Evolutionary conservation across 352 stramenopile species (phyloP), one percentile per base, ranked within the genome.

Genomic region (Globisporangium parvum): DNA sequence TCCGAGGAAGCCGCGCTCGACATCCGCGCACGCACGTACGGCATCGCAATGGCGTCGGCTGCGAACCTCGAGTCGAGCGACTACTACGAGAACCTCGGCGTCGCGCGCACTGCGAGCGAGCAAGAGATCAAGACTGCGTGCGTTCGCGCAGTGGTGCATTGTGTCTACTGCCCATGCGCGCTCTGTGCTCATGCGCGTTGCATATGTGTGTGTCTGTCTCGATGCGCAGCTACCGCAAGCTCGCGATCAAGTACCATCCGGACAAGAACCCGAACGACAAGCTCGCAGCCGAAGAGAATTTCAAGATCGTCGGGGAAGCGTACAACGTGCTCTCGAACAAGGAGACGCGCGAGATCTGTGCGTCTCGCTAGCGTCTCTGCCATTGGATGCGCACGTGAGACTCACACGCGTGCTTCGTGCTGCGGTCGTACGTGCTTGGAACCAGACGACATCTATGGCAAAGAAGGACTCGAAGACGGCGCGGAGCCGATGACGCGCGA

Each of bases 281-380:
- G 63, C 59, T 88, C 48, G 65, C 85, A 41, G 86, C 91, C 21
- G 88, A 95, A 60, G 78, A 92, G 49, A 96, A 96, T 69, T 98
- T 98, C 63, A 97, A 97, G 69, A 85, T 97, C 59, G 89, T 98
- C 44, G 89, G 79, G 59, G 87, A 96, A 65, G 93, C 93, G 17
- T 98, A 98, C 73, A 95, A 97, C 53, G 85, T 98, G 51, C 80
- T 98, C 18, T 96, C 88, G 23, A 87, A 97, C 63, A 78, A 85
- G 35, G 78, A 97, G 50, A 97, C 84, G 53, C 71, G 91, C 55
- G 67, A 93, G 56, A 94, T 93, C 46, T 98, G 85, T 95, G 72
- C 55, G 80, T 68, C 18, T 15, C 14, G 10, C 31, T 37, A 18
- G 6, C 4, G 26, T 28, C 26, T 23, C n/a, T 37, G 6, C 12